phyloP scores from a whole-genome alignment of 495 filamentous ascomycete genomes.

The Penicillium taxi region DNA sequence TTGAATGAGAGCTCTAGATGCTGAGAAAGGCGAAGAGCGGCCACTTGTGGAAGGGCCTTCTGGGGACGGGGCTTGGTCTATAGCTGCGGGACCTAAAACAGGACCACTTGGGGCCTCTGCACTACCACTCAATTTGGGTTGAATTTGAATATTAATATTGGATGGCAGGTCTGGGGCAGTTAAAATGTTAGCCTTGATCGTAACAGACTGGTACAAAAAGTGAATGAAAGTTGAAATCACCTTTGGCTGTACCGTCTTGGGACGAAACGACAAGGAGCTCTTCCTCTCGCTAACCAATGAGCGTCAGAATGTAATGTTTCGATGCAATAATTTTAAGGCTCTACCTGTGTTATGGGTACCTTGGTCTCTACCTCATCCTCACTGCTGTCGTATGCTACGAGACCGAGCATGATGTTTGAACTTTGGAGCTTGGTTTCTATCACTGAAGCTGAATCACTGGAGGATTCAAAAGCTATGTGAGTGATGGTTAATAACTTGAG shows the following conservation, averaged over 20 bases:
- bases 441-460: too few relatives aligned
- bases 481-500: too few relatives aligned
- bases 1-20: conserved; percentile 57
- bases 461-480: too few relatives aligned
- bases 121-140: neutral
- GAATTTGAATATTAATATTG: too few relatives aligned
- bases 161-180: neutral
- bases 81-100: conserved; percentile 37
- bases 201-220: conserved; percentile 1
- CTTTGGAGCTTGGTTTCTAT: conserved; percentile 9
- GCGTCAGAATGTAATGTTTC: neutral
- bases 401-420: conserved; percentile 47
- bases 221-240: conserved; percentile 11
- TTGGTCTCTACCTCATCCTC: conserved; percentile 51
- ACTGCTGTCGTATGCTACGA: conserved; percentile 68
- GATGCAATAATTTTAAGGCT: neutral
- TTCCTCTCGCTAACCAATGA: neutral
- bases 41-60: conserved; percentile 18
- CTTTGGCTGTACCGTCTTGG: conserved; percentile 7
- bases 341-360: conserved; percentile 16
- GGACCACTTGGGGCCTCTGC: conserved; percentile 29
- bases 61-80: conserved; percentile 14
- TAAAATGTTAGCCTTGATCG: neutral
- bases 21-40: conserved; percentile 62
- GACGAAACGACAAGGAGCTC: neutral